Evolutionary conservation across 208 protist species (phyloP).

Genomic region (Leishmania aethiopica): DNA sequence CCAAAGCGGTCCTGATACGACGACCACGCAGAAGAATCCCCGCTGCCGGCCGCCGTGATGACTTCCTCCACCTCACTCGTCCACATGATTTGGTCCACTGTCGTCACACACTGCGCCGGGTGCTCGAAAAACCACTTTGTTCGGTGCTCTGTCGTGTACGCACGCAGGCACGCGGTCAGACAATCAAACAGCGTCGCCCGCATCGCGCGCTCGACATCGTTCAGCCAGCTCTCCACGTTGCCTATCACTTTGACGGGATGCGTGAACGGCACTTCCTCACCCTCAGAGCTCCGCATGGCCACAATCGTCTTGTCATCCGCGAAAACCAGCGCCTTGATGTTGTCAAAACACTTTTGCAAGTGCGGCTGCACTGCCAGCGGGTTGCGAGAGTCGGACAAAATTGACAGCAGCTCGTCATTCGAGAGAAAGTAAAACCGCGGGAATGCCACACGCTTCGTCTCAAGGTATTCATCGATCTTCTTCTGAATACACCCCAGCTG

Average conservation of each 20-base stretch:
- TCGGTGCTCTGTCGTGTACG: conserved; percentile 61
- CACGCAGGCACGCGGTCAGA: conserved; percentile 49
- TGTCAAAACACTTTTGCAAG: conserved; percentile 96
- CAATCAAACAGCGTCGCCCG: conserved; percentile 74
- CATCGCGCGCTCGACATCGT: conserved; percentile 93
- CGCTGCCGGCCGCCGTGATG: conserved; percentile 38
- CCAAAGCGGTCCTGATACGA: conserved; percentile 80
- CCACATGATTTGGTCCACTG: conserved; percentile 92
- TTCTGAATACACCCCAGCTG: conserved; percentile 95
- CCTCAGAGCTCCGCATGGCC: conserved; percentile 89
- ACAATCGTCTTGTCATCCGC: conserved; percentile 75
- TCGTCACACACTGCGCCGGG: conserved; percentile 92
- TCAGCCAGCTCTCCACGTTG: conserved; percentile 95
- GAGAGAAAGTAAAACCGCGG: conserved; percentile 98
- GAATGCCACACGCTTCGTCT: conserved; percentile 95
- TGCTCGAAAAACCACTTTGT: conserved; percentile 92
- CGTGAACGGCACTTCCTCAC: conserved; percentile 88
- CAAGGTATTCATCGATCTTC: conserved; percentile 95
- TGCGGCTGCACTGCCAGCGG: conserved; percentile 95
- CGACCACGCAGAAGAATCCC: conserved; percentile 36
- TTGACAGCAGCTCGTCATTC: conserved; percentile 97
- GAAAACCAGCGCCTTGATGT: conserved; percentile 90
- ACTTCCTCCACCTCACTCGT: conserved; percentile 88
- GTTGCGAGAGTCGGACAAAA: conserved; percentile 96
- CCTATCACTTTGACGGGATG: conserved; percentile 83